Conservation (phyloP, 2,329 filamentous ascomycete species). For the Pleomassaria siparia region DNA sequence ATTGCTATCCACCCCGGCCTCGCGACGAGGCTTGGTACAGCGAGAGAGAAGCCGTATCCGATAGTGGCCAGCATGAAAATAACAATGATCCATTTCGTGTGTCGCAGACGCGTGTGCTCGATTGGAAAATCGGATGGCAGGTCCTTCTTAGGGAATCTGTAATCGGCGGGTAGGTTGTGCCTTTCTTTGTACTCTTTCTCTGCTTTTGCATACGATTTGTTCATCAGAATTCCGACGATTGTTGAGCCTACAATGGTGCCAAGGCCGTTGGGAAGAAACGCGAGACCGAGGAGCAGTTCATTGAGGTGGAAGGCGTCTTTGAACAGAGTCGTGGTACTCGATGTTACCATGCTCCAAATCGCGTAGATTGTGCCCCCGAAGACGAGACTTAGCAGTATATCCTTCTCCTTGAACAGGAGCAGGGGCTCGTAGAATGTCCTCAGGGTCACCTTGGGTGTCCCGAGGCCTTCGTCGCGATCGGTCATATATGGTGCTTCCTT, state of each 20-base stretch:
- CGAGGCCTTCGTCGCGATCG: conserved; percentile 2
- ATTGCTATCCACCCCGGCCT: conserved; percentile 13
- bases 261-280: conserved; percentile 46
- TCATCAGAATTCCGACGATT: conserved; percentile 41
- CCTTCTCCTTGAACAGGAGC: conserved; percentile 48
- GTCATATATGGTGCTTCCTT: conserved; percentile 2
- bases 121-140: conserved; percentile 45
- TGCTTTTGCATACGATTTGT: neutral
- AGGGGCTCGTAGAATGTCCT: conserved; percentile 44
- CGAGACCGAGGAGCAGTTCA: conserved; percentile 44
- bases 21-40: conserved; percentile 22
- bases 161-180: conserved; percentile 33
- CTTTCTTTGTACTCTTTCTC: conserved; percentile 42
- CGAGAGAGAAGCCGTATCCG: conserved; percentile 41
- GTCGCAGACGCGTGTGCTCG: conserved; percentile 42
- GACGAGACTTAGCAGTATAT: conserved; percentile 48
- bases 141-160: conserved; percentile 13
- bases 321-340: conserved; percentile 47
- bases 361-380: conserved; percentile 51
- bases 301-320: conserved; percentile 44
- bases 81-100: conserved; percentile 42
- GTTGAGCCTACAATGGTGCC: conserved; percentile 47
- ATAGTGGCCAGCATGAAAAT: conserved; percentile 40
- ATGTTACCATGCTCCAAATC: conserved; percentile 53
- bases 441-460: conserved; percentile 31